A percentile compares a stretch with the other conserved stretches of the same genome.
These are phyloP conservation scores for Ophiostoma himal-ulmi DNA, from an alignment of 2,329 filamentous ascomycete species.

Conservation along the genomic window DNA sequence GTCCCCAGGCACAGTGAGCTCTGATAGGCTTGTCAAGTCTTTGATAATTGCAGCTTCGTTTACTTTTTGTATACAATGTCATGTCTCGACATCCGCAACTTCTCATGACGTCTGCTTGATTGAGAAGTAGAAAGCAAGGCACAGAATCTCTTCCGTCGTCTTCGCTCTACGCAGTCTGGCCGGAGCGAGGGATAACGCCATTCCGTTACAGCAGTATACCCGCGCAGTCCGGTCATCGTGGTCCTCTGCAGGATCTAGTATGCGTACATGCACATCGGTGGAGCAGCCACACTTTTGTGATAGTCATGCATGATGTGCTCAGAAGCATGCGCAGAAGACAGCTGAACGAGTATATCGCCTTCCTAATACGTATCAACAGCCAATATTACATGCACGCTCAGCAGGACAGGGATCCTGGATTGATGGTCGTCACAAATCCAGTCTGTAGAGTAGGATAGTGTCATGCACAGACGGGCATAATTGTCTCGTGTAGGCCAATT, in stretches of 20 bases:
- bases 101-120: not conserved
- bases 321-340: too few relatives aligned
- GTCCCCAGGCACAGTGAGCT: not conserved
- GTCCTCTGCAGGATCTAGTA: not conserved
- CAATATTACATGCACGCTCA: constrained; percentile 3
- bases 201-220: not conserved
- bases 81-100: not conserved
- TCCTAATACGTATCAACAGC: not conserved
- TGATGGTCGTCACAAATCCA: not conserved
- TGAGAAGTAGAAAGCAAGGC: not conserved
- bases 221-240: not conserved
- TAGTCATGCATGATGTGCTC: too few relatives aligned
- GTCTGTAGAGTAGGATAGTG: not conserved
- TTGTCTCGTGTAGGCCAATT: not conserved
- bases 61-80: not conserved
- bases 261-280: not conserved
- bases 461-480: not conserved
- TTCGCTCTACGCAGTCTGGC: not conserved
- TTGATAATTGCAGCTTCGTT: not conserved
- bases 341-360: not conserved
- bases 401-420: not conserved
- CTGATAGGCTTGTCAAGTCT: not conserved
- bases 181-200: not conserved
- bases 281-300: not conserved
- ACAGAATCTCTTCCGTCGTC: not conserved